phyloP scores from a whole-genome alignment of 2,329 filamentous ascomycete species.

The Phialophora tarda region DNA sequence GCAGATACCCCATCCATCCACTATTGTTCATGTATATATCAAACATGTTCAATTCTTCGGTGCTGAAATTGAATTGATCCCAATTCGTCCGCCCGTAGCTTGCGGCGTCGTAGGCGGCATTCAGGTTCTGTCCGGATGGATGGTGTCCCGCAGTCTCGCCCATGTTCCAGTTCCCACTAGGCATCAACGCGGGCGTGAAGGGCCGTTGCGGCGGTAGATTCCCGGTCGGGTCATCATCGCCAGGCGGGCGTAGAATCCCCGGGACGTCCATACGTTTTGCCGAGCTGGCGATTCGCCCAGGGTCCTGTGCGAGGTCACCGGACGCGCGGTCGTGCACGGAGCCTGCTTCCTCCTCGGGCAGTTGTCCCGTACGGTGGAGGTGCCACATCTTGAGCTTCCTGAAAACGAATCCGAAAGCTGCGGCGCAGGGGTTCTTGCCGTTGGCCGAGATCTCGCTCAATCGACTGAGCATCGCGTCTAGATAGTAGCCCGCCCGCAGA shows the following conservation, averaged over 20 bases:
- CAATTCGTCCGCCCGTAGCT: constrained; percentile 37
- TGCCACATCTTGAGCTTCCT: constrained; percentile 74
- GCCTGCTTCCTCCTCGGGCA: constrained; percentile 39
- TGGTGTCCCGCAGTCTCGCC: neutral
- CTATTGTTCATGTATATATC: constrained; percentile 36
- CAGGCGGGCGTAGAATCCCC: neutral
- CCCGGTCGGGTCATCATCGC: neutral
- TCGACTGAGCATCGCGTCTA: constrained; percentile 71
- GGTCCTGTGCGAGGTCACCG: constrained; percentile 17
- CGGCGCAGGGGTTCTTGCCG: constrained; percentile 67
- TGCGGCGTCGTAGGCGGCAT: constrained; percentile 34
- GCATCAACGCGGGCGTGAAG: constrained; percentile 13
- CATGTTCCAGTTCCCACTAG: constrained; percentile 2
- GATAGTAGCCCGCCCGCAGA: constrained; percentile 68
- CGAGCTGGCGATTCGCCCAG: constrained; percentile 11
- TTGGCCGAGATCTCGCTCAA: constrained; percentile 68
- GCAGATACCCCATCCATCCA: constrained; percentile 39
- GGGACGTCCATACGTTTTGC: constrained; percentile 17
- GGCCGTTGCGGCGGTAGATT: neutral
- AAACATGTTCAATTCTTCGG: constrained; percentile 36
- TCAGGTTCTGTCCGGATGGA: constrained; percentile 28
- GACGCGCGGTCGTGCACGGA: constrained; percentile 13
- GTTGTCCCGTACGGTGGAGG: constrained; percentile 51
- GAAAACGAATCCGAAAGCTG: constrained; percentile 73
- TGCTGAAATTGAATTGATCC: constrained; percentile 37